These are phyloP conservation scores for Umbelopsis ramanniana DNA, from an alignment of 192 early-diverging fungal genomes.

Conservation along the genomic window DNA sequence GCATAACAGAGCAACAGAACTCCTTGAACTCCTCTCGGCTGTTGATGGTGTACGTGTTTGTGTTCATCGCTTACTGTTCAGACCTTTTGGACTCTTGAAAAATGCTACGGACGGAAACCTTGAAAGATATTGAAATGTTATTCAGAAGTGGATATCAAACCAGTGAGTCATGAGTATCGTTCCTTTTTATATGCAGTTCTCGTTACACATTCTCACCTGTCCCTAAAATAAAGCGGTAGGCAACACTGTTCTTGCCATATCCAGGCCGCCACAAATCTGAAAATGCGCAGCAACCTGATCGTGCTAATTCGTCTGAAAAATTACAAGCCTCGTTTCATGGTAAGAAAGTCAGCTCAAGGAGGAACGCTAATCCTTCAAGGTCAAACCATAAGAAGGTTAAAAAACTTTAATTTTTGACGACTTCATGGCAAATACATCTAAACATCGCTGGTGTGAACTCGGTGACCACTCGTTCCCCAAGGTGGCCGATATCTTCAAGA, in stretches of 20 bases:
- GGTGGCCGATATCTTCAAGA: too few species aligned
- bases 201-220: conserved; percentile 1
- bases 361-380: too few species aligned
- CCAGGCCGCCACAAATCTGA: neutral
- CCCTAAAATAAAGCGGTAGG: too few species aligned
- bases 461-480: too few species aligned
- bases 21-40: conserved; percentile 18
- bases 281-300: neutral
- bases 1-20: conserved; percentile 21
- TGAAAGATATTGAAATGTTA: too few species aligned
- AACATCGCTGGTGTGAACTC: too few species aligned
- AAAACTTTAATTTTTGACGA: too few species aligned
- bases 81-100: neutral
- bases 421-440: too few species aligned
- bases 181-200: neutral
- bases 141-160: too few species aligned
- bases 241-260: neutral
- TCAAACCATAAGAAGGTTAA: too few species aligned
- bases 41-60: conserved; percentile 11
- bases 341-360: too few species aligned
- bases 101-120: neutral
- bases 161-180: neutral
- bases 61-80: neutral
- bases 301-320: neutral
- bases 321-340: neutral